Evolutionary conservation across 2,329 filamentous ascomycete genomes (phyloP).

Genomic region (Seiridium cupressi): DNA sequence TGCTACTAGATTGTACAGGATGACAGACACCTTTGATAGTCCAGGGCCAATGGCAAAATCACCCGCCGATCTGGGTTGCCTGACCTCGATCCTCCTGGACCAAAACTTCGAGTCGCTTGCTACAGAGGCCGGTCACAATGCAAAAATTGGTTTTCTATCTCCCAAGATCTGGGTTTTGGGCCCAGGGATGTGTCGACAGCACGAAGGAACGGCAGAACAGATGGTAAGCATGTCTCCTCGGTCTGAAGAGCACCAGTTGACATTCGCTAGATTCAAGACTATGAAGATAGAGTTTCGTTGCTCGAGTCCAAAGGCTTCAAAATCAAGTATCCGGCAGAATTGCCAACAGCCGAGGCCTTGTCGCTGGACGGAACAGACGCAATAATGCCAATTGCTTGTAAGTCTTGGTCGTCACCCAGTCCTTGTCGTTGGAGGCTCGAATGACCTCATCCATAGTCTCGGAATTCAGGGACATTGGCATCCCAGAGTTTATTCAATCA

Average conservation of each 20-base stretch:
- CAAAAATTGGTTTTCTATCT: background rate
- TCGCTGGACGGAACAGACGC: background rate
- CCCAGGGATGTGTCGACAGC: slow-evolving; percentile 1
- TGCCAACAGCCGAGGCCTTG: background rate
- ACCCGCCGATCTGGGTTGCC: background rate
- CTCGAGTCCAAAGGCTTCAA: background rate
- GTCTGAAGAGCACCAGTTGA: background rate
- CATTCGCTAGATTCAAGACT: background rate
- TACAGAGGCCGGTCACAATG: background rate
- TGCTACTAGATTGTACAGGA: slow-evolving; percentile 15
- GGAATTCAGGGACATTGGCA: background rate
- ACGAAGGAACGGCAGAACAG: background rate
- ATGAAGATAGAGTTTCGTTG: background rate
- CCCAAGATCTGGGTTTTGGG: background rate
- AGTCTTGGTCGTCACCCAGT: background rate
- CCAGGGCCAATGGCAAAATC: slow-evolving; percentile 24
- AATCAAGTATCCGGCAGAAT: background rate
- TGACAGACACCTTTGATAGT: slow-evolving; percentile 23
- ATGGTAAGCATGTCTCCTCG: slow-evolving; percentile 1
- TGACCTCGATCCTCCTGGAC: background rate
- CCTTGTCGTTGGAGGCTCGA: background rate
- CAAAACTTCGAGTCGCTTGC: background rate
- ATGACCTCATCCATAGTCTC: background rate
- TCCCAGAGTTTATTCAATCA: background rate
- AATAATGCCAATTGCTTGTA: background rate